Base-by-base conservation (phyloP, 108 stramenopile species). In the Thalassiosira profunda region DNA sequence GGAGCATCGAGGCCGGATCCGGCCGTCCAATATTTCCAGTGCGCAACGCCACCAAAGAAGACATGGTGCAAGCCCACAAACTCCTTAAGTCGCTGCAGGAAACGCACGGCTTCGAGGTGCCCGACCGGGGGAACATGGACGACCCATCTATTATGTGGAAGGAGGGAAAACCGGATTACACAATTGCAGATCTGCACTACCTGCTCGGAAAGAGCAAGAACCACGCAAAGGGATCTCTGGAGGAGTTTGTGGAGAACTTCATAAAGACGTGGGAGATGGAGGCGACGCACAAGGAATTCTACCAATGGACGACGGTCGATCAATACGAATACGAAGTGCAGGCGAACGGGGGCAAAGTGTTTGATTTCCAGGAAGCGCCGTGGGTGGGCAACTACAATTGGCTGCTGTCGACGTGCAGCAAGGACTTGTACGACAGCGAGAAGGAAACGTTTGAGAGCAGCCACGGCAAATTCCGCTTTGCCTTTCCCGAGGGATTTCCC, bases 191-290 rank as follows among this genome's bases (percentile, higher is more conserved):
- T 54, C 43, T 60, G 35, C 40, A 59, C 9, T 82, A 73, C 47
- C 33, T 77, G 6, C 45, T 57, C 38, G 58, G 71, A 38, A 70
- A 76, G 25, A 64, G 72, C 20, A 46, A 67, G 14, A 61, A 52
- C 23, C 81, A 82, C 55, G 25, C 70, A 1, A 42, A 40, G 9
- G 81, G 81, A 1, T 46, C 42, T 46, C 49, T 82, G 34, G 70
- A 71, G 57, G 14, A 55, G 34, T 17, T 53, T 14, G 81, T 77
- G 4, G 81, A 82, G 35, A 82, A 82, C 38, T 30, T 82, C 15
- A 64, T 82, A 42, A 82, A 82, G 29, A 82, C 70, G 29, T 81
- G 80, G 80, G 80, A 81, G 54, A 81, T 81, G 80, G 80, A 81
- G 44, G 74, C 74, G 1, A 70, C 74, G 5, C 80, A 81, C 53